Evolutionary conservation across 306 rosid species (phyloP).

Genomic region (Rubus parviflorus): DNA sequence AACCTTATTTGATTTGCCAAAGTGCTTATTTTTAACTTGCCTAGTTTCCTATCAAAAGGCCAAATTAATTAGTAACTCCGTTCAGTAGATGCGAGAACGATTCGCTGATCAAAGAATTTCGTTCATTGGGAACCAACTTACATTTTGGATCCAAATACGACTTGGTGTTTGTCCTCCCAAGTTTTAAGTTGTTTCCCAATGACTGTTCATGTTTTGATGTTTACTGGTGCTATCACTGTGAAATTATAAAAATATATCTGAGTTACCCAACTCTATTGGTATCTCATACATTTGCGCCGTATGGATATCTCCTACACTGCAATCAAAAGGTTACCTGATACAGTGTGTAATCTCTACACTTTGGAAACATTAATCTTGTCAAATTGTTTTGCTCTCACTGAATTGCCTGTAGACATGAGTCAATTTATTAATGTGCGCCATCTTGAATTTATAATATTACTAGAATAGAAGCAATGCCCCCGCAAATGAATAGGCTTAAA

Average conservation of each 20-base stretch:
- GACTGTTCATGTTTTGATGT: too few species aligned
- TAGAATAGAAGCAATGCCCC: neutral
- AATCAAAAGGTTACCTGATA: neutral
- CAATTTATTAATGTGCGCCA: neutral
- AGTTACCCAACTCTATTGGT: neutral
- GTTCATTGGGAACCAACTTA: too few species aligned
- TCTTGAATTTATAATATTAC: neutral
- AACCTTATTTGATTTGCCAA: too few species aligned
- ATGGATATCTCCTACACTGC: neutral
- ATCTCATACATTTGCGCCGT: neutral
- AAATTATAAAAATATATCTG: accelerated
- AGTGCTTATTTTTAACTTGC: too few species aligned
- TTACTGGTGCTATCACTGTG: neutral
- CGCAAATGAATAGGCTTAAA: neutral
- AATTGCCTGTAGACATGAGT: neutral
- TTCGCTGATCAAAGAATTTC: too few species aligned
- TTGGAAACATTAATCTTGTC: constrained; percentile 14
- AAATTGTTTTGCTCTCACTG: neutral
- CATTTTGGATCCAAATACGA: too few species aligned
- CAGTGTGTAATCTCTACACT: neutral
- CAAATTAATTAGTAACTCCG: too few species aligned
- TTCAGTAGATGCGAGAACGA: too few species aligned
- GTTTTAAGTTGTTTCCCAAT: too few species aligned
- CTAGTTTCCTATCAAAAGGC: too few species aligned
- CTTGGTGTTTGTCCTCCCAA: too few species aligned